A percentile compares a stretch with the other conserved stretches of the same genome.
phyloP scores from a whole-genome alignment of 1,284 basidiomycete species.

The Boletus semigastroideus region DNA sequence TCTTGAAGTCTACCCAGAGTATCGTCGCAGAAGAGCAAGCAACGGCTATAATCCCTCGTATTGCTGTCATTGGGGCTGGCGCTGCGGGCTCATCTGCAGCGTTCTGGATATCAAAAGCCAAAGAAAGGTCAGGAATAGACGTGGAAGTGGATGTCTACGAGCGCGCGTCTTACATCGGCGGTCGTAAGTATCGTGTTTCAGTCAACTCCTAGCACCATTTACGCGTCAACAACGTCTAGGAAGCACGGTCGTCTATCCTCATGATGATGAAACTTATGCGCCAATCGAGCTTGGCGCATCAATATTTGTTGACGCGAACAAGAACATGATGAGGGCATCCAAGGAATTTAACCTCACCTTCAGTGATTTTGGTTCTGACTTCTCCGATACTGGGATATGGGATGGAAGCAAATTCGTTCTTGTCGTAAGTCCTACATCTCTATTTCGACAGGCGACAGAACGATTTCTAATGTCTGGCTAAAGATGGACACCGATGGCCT shows the following conservation, averaged over 20 bases:
- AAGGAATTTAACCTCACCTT: constrained; percentile 77
- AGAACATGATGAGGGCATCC: constrained; percentile 79
- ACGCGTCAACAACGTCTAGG: constrained; percentile 43
- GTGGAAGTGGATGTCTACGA: constrained; percentile 86
- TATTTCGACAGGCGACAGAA: constrained; percentile 26
- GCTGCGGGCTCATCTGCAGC: constrained; percentile 85
- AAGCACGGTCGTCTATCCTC: constrained; percentile 75
- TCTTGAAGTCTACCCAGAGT: constrained; percentile 37
- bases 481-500: constrained; percentile 50
- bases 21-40: constrained; percentile 23
- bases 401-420: constrained; percentile 78
- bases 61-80: constrained; percentile 89
- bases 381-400: constrained; percentile 69
- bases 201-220: neutral
- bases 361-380: constrained; percentile 51
- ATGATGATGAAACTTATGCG: constrained; percentile 59
- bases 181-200: constrained; percentile 57
- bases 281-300: constrained; percentile 86
- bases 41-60: constrained; percentile 35
- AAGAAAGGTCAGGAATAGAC: constrained; percentile 61
- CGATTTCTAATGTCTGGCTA: neutral
- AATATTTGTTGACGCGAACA: constrained; percentile 83
- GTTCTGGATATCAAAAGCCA: constrained; percentile 81
- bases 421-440: constrained; percentile 42
- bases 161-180: constrained; percentile 72